Evolutionary conservation across 306 rosid genomes (phyloP).

Genomic region (Neltuma alba): DNA sequence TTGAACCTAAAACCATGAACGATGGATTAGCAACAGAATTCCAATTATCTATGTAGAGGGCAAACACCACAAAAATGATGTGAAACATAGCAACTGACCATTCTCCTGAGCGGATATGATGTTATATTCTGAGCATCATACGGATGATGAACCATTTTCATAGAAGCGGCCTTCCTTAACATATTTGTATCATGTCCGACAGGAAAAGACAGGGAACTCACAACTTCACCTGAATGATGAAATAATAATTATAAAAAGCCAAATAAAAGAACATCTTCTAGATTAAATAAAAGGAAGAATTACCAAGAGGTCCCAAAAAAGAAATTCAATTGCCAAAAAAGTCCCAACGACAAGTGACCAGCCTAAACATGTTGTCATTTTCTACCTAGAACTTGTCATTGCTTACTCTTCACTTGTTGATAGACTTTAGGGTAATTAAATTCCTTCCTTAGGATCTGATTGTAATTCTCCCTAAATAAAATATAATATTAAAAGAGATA

Average conservation of each 20-base stretch:
- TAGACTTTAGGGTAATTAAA: too few relatives aligned
- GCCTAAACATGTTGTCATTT: too few relatives aligned
- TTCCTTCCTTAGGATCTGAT: too few relatives aligned
- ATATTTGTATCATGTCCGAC: slow-evolving; percentile 76
- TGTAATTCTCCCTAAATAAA: too few relatives aligned
- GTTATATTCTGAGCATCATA: slow-evolving; percentile 50
- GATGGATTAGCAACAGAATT: slow-evolving; percentile 21
- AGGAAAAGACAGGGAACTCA: slow-evolving; percentile 84
- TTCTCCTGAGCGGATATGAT: slow-evolving; percentile 67
- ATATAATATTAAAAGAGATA: background rate
- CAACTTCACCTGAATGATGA: slow-evolving; percentile 76
- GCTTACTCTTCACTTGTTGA: too few relatives aligned
- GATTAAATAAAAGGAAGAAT: too few relatives aligned
- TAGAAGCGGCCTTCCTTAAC: slow-evolving; percentile 78
- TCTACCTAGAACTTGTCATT: too few relatives aligned
- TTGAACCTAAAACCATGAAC: slow-evolving; percentile 49
- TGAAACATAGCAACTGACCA: slow-evolving; percentile 54
- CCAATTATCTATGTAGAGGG: slow-evolving; percentile 19
- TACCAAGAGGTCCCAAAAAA: too few relatives aligned
- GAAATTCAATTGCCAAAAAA: too few relatives aligned
- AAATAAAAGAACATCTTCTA: background rate
- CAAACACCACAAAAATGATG: slow-evolving; percentile 6
- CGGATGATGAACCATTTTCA: slow-evolving; percentile 67
- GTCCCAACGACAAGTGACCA: too few relatives aligned
- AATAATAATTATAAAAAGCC: background rate